These are phyloP conservation scores for Orychophragmus violaceus DNA, from an alignment of 345 rosid genomes.

Conservation along the genomic window DNA sequence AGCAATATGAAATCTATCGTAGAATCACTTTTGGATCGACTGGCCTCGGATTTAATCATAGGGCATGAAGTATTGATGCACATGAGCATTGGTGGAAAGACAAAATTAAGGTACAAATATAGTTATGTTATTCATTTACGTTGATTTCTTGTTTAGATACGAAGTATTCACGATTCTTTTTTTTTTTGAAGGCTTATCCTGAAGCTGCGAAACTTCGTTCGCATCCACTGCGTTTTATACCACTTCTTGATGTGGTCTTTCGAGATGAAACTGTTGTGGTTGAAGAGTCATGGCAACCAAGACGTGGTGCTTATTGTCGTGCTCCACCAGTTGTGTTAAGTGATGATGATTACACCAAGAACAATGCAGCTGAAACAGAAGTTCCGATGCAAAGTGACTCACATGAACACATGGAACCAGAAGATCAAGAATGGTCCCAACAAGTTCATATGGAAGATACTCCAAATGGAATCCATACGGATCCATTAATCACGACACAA, in stretches of 20 bases:
- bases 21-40: neutral
- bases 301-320: neutral
- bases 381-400: neutral
- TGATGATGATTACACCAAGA: neutral
- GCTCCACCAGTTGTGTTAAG: neutral
- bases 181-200: neutral
- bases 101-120: neutral
- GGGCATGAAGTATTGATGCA: neutral
- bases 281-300: neutral
- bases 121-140: neutral
- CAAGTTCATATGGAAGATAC: neutral
- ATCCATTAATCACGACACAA: neutral
- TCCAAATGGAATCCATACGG: neutral
- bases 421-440: neutral
- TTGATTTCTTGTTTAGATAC: neutral
- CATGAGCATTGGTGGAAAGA: neutral
- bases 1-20: conserved; percentile 7
- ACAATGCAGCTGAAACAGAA: neutral
- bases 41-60: neutral
- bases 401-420: neutral
- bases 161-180: neutral
- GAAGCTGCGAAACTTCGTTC: neutral
- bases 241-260: neutral
- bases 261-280: neutral
- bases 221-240: neutral